Conservation (phyloP, 192 early-diverging fungal genomes). For the Umbelopsis sp. region DNA sequence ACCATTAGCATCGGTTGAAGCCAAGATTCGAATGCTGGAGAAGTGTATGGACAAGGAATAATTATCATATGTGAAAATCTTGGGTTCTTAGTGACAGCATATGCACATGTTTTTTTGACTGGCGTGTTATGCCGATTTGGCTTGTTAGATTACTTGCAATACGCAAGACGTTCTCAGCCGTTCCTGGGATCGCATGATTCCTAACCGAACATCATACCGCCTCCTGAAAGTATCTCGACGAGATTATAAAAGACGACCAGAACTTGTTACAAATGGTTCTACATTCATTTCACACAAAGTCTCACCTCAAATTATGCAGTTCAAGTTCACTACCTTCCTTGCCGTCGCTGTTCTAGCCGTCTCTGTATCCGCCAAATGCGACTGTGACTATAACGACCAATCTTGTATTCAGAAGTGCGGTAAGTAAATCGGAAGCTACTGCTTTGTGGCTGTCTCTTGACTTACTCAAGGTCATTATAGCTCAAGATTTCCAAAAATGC, state of each 20-base stretch:
- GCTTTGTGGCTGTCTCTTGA: background rate
- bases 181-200: background rate
- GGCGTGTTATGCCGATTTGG: too few species aligned
- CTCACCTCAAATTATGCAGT: background rate
- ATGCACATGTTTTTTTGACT: background rate
- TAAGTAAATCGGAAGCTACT: background rate
- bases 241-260: background rate
- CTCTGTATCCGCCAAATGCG: conserved; percentile 1
- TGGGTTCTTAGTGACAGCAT: too few species aligned
- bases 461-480: background rate
- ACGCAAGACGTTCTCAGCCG: background rate
- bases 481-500: conserved; percentile 15
- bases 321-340: conserved; percentile 10
- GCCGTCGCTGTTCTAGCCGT: background rate
- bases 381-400: background rate
- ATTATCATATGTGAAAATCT: too few species aligned
- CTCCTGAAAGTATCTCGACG: background rate
- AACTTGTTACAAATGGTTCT: background rate
- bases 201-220: background rate
- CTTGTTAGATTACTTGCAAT: background rate
- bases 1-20: background rate
- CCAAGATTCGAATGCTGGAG: background rate
- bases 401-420: background rate
- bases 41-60: too few species aligned
- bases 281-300: background rate